Conservation (phyloP, 257 asterid species). For the Solanum appendiculatum region DNA sequence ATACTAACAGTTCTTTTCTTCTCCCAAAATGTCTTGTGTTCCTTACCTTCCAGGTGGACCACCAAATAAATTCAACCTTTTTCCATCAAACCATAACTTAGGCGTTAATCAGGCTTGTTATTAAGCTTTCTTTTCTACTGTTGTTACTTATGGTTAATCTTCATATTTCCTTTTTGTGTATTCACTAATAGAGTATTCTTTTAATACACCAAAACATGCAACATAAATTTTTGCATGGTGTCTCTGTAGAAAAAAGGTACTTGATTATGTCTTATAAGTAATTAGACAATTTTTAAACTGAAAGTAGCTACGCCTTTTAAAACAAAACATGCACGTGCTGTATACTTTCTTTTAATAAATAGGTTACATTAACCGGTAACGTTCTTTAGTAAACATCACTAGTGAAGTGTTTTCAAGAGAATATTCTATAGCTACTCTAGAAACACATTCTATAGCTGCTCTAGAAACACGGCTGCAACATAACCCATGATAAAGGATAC, state of each 20-base stretch:
- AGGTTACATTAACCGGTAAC: background rate
- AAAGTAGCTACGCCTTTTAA: background rate
- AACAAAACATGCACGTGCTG: background rate
- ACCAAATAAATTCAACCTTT: background rate
- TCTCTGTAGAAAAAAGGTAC: background rate
- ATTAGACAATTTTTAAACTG: background rate
- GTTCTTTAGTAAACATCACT: background rate
- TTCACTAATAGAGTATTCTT: background rate
- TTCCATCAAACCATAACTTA: background rate
- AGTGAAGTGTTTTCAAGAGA: background rate
- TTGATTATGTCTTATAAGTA: background rate
- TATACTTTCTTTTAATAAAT: background rate
- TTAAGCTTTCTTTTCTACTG: background rate
- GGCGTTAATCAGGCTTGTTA: background rate
- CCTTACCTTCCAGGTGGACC: background rate
- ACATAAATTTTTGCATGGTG: background rate
- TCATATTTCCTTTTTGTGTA: background rate
- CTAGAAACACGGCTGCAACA: background rate
- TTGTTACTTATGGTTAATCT: background rate
- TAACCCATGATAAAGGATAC: background rate
- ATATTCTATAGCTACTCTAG: background rate
- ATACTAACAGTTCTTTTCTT: background rate
- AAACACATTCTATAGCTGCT: background rate
- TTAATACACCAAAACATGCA: background rate
- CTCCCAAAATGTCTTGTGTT: background rate